These are phyloP conservation scores for Gossypium herbaceum DNA, from an alignment of 345 rosid species.

Conservation along the genomic window DNA sequence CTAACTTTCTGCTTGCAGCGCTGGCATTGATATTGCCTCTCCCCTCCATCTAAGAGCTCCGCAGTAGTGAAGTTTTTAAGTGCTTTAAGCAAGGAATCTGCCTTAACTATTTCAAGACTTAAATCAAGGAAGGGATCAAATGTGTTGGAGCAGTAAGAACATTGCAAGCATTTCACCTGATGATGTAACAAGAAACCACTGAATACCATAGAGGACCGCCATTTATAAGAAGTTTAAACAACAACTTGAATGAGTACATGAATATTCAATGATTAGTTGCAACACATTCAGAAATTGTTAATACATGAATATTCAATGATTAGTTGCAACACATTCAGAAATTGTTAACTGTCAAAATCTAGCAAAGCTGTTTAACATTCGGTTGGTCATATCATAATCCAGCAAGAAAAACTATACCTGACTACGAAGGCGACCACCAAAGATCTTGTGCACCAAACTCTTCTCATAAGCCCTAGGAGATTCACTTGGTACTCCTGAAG, in stretches of 20 bases:
- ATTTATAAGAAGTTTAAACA: background rate
- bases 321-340: background rate
- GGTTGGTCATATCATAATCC: background rate
- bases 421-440: constrained; percentile 91
- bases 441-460: constrained; percentile 93
- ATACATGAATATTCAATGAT: constrained; percentile 1
- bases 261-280: background rate
- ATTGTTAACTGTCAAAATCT: background rate
- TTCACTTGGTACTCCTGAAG: constrained; percentile 87
- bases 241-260: background rate
- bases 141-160: constrained; percentile 71
- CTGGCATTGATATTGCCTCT: constrained; percentile 84
- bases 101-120: constrained; percentile 82
- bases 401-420: constrained; percentile 44
- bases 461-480: constrained; percentile 85
- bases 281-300: background rate
- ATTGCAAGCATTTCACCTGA: constrained; percentile 82
- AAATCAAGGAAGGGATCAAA: constrained; percentile 88
- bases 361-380: background rate
- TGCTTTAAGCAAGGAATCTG: constrained; percentile 69
- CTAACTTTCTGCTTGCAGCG: constrained; percentile 82
- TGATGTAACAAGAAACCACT: constrained; percentile 7
- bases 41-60: constrained; percentile 84
- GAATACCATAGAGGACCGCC: background rate
- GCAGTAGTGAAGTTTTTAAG: constrained; percentile 72